Evolutionary conservation across 2,329 filamentous ascomycete genomes (phyloP).

Genomic region (Chalaropsis ovoidea): DNA sequence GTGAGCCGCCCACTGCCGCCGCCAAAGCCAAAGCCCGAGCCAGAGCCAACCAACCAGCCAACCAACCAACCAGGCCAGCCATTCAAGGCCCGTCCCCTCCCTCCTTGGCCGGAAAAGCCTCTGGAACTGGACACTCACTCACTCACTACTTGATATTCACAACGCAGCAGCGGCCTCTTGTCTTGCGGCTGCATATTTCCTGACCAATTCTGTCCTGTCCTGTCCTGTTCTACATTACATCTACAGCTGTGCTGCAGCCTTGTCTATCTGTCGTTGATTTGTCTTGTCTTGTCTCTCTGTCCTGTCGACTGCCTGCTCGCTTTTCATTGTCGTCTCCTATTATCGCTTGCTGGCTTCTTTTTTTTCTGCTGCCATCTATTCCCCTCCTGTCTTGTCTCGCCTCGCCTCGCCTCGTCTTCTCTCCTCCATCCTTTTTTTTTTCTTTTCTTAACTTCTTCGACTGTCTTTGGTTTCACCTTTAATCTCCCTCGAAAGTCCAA

Average conservation of each 20-base stretch:
- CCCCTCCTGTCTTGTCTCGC: neutral
- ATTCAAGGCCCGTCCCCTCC: conserved; percentile 21
- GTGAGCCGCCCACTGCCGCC: neutral
- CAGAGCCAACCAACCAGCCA: conserved; percentile 18
- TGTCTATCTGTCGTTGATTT: too few species aligned
- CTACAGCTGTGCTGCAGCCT: too few species aligned
- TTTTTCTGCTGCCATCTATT: neutral
- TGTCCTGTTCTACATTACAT: too few species aligned
- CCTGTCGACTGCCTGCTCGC: neutral
- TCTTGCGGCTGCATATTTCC: too few species aligned
- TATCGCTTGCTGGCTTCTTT: conserved; percentile 10
- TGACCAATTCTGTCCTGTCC: too few species aligned
- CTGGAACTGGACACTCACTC: neutral
- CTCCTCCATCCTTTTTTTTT: neutral
- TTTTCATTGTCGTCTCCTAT: neutral
- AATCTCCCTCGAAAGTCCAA: neutral
- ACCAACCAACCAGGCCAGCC: conserved; percentile 17
- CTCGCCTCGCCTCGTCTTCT: neutral
- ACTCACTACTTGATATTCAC: neutral
- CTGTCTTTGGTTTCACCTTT: neutral
- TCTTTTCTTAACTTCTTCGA: neutral
- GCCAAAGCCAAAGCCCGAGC: conserved; percentile 5
- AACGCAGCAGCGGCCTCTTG: neutral
- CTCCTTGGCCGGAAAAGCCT: conserved; percentile 15
- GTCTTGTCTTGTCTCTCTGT: too few species aligned